These are phyloP conservation scores for Xerocomellus amylosporus DNA, from an alignment of 768 basidiomycete species.

Conservation along the genomic window DNA sequence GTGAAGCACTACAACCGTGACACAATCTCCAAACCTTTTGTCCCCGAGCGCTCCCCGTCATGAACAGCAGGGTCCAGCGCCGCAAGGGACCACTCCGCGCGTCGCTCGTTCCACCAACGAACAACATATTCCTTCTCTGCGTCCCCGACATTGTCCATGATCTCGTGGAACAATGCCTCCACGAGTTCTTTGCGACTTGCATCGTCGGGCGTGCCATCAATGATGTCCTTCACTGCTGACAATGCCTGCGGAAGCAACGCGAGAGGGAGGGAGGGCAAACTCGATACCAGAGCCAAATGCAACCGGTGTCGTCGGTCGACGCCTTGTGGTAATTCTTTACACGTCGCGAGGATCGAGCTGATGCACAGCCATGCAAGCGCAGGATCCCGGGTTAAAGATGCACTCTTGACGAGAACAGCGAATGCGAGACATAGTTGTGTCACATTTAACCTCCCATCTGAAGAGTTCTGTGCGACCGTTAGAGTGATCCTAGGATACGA, in stretches of 20 bases:
- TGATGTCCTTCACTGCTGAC: slow-evolving; percentile 40
- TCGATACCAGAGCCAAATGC: slow-evolving; percentile 62
- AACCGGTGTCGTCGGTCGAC: slow-evolving; percentile 47
- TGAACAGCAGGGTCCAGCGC: background rate
- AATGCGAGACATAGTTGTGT: slow-evolving; percentile 73
- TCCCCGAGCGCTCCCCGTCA: background rate
- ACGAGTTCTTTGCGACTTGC: slow-evolving; percentile 44
- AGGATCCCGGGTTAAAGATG: slow-evolving; percentile 40
- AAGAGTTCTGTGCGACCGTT: slow-evolving; percentile 51
- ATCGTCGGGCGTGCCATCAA: slow-evolving; percentile 32
- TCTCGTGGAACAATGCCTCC: slow-evolving; percentile 58
- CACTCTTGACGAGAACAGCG: slow-evolving; percentile 64
- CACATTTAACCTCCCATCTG: slow-evolving; percentile 56
- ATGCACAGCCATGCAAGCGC: slow-evolving; percentile 71
- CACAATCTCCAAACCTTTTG: background rate
- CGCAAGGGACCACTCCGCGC: slow-evolving; percentile 20
- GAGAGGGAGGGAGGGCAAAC: slow-evolving; percentile 59
- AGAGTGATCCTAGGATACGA: background rate
- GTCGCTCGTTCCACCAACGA: slow-evolving; percentile 68
- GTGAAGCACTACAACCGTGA: slow-evolving; percentile 13
- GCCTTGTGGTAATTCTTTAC: slow-evolving; percentile 30
- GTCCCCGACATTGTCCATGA: slow-evolving; percentile 64
- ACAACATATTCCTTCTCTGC: slow-evolving; percentile 64
- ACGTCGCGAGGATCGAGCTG: slow-evolving; percentile 48
- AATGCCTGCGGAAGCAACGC: slow-evolving; percentile 54